Evolutionary conservation across 1,284 basidiomycete species (phyloP).

Genomic region (Fomes fomentarius): DNA sequence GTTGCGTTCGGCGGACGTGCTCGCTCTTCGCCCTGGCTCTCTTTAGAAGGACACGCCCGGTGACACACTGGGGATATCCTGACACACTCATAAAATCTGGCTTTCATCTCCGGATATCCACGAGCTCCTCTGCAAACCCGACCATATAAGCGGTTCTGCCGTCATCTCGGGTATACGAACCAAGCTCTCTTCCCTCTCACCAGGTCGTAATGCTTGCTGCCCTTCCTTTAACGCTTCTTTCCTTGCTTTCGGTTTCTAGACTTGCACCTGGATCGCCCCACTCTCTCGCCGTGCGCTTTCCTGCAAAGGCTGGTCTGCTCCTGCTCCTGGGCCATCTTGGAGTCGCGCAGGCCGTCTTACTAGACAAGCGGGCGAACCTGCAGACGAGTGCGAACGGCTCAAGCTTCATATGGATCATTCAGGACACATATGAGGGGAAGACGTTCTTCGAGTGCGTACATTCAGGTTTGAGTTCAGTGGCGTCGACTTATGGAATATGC

Average conservation of each 20-base stretch:
- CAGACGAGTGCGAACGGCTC: slow-evolving; percentile 32
- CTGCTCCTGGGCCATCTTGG: slow-evolving; percentile 12
- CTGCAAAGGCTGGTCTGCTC: slow-evolving; percentile 8
- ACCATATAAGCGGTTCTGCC: slow-evolving; percentile 18
- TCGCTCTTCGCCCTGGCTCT: slow-evolving; percentile 6
- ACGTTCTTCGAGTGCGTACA: slow-evolving; percentile 42
- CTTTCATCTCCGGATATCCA: slow-evolving; percentile 19
- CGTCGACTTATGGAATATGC: slow-evolving; percentile 3
- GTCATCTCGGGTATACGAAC: slow-evolving; percentile 4
- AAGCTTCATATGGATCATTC: slow-evolving; percentile 39
- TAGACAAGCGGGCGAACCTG: slow-evolving; percentile 25
- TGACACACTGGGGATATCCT: too few relatives aligned
- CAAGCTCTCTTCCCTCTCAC: background rate
- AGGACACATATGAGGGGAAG: slow-evolving; percentile 37
- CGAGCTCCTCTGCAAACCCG: slow-evolving; percentile 12
- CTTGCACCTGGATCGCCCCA: slow-evolving; percentile 2
- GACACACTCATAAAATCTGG: slow-evolving; percentile 1
- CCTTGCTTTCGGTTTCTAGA: slow-evolving; percentile 16
- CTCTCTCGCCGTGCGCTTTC: background rate
- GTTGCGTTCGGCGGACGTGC: background rate
- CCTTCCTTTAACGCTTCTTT: slow-evolving; percentile 23
- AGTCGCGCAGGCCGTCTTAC: slow-evolving; percentile 14
- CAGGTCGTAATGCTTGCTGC: slow-evolving; percentile 19
- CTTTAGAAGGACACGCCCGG: slow-evolving; percentile 2
- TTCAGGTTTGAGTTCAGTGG: background rate